These are phyloP conservation scores for Phytopythium sindhum DNA, from an alignment of 352 stramenopile genomes.

Conservation along the genomic window DNA sequence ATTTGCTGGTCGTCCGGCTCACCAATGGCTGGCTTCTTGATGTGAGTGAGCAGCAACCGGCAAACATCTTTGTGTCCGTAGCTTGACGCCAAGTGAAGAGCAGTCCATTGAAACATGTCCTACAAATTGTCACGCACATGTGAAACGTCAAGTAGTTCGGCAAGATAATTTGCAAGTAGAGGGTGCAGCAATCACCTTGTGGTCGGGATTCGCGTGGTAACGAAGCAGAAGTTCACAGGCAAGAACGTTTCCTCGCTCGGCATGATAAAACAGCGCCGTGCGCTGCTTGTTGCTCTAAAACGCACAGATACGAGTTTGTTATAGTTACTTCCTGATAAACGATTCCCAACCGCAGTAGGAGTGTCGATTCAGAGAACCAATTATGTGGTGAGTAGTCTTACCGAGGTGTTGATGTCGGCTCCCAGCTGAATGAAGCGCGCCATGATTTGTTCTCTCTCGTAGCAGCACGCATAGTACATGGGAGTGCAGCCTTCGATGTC, in stretches of 20 bases:
- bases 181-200: slow-evolving; percentile 18
- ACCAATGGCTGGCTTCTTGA: slow-evolving; percentile 13
- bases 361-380: not conserved
- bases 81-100: slow-evolving; percentile 39
- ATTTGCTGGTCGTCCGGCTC: slow-evolving; percentile 31
- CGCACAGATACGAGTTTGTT: not conserved
- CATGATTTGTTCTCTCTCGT: slow-evolving; percentile 37
- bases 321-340: not conserved
- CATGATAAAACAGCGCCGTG: slow-evolving; percentile 44
- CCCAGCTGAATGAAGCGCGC: slow-evolving; percentile 29
- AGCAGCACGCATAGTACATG: slow-evolving; percentile 40
- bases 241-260: slow-evolving; percentile 37
- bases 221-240: slow-evolving; percentile 38
- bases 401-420: slow-evolving; percentile 21
- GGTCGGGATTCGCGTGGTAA: slow-evolving; percentile 32
- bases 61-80: slow-evolving; percentile 44
- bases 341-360: not conserved
- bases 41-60: slow-evolving; percentile 22
- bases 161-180: too few relatives aligned
- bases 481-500: slow-evolving; percentile 40
- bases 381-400: not conserved
- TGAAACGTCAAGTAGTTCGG: not conserved
- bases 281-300: slow-evolving; percentile 36
- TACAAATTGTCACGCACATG: not conserved
- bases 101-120: slow-evolving; percentile 41